Evolutionary conservation across 352 stramenopile genomes (phyloP), one percentile per base, ranked within the genome.

Genomic region (Globisporangium radiosum): DNA sequence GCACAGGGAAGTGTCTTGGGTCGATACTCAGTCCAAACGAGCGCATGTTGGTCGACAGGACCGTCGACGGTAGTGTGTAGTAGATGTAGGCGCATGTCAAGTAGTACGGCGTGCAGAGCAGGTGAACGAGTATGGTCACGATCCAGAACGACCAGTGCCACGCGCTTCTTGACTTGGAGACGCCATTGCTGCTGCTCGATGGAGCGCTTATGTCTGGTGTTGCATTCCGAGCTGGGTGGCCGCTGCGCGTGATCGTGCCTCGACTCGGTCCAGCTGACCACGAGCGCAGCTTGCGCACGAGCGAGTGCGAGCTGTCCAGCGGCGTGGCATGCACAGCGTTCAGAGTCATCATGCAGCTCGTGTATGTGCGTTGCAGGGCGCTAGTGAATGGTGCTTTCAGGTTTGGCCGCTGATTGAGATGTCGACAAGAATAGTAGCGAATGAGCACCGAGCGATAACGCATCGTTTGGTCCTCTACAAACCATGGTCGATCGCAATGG

Each of bases 21-120:
- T 66, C 54, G 42, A 66, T 59, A 9, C 47, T 66, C 7, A 66
- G 33, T 2, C 59, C 39, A 36, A 66, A 66, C 6, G 60, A 49
- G 17, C 52, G 56, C n/a, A 66, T 48, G 55, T 66, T 66, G 15
- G 59, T 39, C 9, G 42, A 40, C n/a, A 62, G 8, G 8, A 66
- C 13, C 25, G 60, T 66, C 54, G 60, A 59, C 7, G 60, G 54
- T 5, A 62, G 25, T 1, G 7, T 14, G 25, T 19, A 17, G 50
- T 66, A 66, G 4, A 66, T 15, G 11, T 51, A 53, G 13, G 54
- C 60, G 40, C 53, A 38, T 5, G 47, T 25, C 7, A 25, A 15
- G 54, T 62, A 62, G 50, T 53, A 58, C 6, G 17, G 42, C 2
- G 17, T 54, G 44, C 54, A 66, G 7, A 66, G n/a, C 7, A 25